Percentiles rank a stretch among this genome's conserved stretches.
These are phyloP conservation scores for Curvularia spicifera DNA, from an alignment of 2,329 filamentous ascomycete genomes.

Conservation along the genomic window DNA sequence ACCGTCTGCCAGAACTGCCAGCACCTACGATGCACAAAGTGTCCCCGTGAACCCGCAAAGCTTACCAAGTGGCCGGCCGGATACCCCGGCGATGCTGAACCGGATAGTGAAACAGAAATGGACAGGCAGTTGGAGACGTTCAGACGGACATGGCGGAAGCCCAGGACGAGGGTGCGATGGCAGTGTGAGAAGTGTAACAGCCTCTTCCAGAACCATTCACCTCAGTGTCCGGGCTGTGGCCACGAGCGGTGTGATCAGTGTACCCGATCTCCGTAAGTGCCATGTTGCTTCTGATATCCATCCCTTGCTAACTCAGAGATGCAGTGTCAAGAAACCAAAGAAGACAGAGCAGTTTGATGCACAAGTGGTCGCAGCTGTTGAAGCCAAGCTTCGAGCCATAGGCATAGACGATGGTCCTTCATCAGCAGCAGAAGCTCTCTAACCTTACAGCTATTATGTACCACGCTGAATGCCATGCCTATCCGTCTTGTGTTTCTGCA, in stretches of 20 bases:
- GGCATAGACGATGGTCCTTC: slow-evolving; percentile 36
- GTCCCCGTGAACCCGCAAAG: slow-evolving; percentile 78
- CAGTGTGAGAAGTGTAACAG: slow-evolving; percentile 68
- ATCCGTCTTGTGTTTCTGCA: not conserved
- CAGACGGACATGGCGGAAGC: slow-evolving; percentile 53
- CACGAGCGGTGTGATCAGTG: slow-evolving; percentile 67
- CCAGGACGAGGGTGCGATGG: slow-evolving; percentile 54
- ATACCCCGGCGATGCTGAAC: slow-evolving; percentile 68
- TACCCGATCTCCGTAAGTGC: slow-evolving; percentile 58
- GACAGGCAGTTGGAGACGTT: slow-evolving; percentile 37
- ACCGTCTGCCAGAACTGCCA: slow-evolving; percentile 72
- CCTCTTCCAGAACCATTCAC: slow-evolving; percentile 62
- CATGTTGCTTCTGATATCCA: not conserved
- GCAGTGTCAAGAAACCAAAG: slow-evolving; percentile 63
- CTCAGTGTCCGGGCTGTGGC: slow-evolving; percentile 65
- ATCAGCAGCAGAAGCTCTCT: slow-evolving; percentile 26
- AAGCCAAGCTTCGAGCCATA: slow-evolving; percentile 58
- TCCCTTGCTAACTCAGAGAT: slow-evolving; percentile 15
- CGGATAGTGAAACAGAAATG: slow-evolving; percentile 43
- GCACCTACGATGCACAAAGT: slow-evolving; percentile 79
- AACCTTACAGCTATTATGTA: not conserved
- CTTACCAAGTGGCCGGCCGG: slow-evolving; percentile 72
- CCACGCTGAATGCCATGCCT: not conserved
- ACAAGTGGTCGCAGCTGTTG: slow-evolving; percentile 63
- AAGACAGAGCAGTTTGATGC: slow-evolving; percentile 65